A percentile compares a stretch with the other conserved stretches of the same genome.
Evolutionary conservation across 1,139 yeast species (phyloP).

Genomic region (Kluyveromyces sp.): DNA sequence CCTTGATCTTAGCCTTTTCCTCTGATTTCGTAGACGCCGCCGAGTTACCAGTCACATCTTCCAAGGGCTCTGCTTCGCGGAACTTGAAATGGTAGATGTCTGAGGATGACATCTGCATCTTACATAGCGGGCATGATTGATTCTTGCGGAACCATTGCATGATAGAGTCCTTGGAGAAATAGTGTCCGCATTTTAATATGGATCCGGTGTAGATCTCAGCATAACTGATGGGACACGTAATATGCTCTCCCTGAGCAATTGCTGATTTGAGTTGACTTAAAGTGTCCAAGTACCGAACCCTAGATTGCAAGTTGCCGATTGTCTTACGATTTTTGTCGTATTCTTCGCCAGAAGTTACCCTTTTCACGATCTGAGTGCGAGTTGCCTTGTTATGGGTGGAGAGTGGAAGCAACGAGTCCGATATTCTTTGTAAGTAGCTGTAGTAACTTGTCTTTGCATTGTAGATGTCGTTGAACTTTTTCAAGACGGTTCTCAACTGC

Average conservation of each 20-base stretch:
- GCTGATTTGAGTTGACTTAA: conserved; percentile 33
- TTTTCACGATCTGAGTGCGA: conserved; percentile 23
- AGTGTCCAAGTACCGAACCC: conserved; percentile 56
- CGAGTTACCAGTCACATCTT: no score
- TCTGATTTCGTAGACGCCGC: no score
- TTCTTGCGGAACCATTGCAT: conserved; percentile 59
- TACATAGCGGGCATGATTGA: conserved; percentile 72
- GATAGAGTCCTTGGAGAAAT: conserved; percentile 73
- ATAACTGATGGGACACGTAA: conserved; percentile 71
- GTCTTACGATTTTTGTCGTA: conserved; percentile 17
- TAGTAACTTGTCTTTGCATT: conserved; percentile 76
- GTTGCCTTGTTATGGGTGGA: conserved; percentile 20
- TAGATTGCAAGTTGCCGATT: conserved; percentile 42
- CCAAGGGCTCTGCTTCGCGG: conserved; percentile 12
- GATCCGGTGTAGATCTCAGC: conserved; percentile 65
- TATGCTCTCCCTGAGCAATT: conserved; percentile 20
- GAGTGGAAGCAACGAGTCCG: conserved; percentile 56
- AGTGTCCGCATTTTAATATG: conserved; percentile 83
- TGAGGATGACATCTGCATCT: conserved; percentile 43
- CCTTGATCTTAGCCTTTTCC: conserved; percentile 1
- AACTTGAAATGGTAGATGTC: conserved; percentile 37
- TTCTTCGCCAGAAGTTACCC: conserved; percentile 18
- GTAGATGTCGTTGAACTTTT: conserved; percentile 55
- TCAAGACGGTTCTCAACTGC: conserved; percentile 43
- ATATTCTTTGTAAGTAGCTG: conserved; percentile 74